Percentiles rank a stretch among this genome's conserved stretches.
These are phyloP conservation scores for Ceratocystis albifundus DNA, from an alignment of 2,329 filamentous ascomycete genomes.

Conservation along the genomic window DNA sequence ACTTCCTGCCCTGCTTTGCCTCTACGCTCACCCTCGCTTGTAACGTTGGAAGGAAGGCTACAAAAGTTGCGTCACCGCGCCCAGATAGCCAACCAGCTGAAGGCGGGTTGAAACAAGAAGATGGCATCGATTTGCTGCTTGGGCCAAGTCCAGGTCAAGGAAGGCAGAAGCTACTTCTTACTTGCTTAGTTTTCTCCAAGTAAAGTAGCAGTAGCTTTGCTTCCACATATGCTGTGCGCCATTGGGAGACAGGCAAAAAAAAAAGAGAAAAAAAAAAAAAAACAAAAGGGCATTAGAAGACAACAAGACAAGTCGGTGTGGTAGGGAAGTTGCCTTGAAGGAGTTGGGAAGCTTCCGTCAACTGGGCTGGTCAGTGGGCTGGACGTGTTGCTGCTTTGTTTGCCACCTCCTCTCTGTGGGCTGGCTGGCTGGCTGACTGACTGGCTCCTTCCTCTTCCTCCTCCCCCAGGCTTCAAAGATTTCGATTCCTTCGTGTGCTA, in stretches of 20 bases:
- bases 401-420: conserved; percentile 5
- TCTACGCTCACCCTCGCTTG: background rate
- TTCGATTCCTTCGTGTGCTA: background rate
- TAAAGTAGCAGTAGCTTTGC: too few relatives aligned
- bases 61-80: conserved; percentile 1
- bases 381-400: background rate
- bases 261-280: too few relatives aligned
- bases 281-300: background rate
- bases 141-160: background rate
- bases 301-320: background rate
- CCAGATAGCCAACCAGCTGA: background rate
- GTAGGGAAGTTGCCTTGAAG: background rate
- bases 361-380: background rate
- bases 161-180: background rate
- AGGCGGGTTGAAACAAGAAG: conserved; percentile 1
- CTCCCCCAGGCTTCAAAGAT: background rate
- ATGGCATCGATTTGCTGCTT: background rate
- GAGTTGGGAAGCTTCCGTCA: background rate
- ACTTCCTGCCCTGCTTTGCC: background rate
- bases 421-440: background rate
- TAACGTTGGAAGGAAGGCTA: conserved; percentile 1
- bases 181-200: background rate
- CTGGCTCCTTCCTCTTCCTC: too few relatives aligned
- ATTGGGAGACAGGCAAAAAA: background rate
- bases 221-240: background rate